Percentiles rank a stretch among this genome's conserved stretches.
Conservation (phyloP, 176 grass and related monocot species). For the Aegilops longissima region DNA sequence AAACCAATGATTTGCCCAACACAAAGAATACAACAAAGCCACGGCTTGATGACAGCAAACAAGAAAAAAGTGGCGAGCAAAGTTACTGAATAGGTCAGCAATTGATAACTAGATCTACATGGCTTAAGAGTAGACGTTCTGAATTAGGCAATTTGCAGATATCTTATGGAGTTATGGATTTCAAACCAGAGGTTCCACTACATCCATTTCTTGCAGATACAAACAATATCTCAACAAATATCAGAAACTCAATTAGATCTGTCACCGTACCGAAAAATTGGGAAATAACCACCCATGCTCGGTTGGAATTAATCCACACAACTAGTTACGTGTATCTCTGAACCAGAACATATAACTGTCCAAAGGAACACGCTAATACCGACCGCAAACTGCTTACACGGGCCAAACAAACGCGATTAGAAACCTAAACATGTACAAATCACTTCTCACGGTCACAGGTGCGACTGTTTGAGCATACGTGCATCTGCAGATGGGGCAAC, state of each 20-base stretch:
- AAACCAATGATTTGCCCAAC: background rate
- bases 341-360: background rate
- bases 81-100: background rate
- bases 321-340: background rate
- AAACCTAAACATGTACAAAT: background rate
- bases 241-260: background rate
- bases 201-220: background rate
- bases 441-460: background rate
- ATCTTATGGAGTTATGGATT: background rate
- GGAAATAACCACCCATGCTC: background rate
- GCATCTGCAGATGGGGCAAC: background rate
- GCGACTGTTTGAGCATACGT: background rate
- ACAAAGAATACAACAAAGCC: background rate
- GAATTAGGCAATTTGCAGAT: background rate
- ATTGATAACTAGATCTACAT: background rate
- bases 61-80: background rate
- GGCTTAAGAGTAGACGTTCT: background rate
- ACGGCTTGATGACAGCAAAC: background rate
- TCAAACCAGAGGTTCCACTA: background rate
- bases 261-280: background rate
- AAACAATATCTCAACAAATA: background rate
- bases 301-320: background rate
- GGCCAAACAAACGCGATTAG: background rate
- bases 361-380: background rate
- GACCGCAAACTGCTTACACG: background rate